Conservation (phyloP, 345 rosid genomes). For the Excoecaria agallocha region DNA sequence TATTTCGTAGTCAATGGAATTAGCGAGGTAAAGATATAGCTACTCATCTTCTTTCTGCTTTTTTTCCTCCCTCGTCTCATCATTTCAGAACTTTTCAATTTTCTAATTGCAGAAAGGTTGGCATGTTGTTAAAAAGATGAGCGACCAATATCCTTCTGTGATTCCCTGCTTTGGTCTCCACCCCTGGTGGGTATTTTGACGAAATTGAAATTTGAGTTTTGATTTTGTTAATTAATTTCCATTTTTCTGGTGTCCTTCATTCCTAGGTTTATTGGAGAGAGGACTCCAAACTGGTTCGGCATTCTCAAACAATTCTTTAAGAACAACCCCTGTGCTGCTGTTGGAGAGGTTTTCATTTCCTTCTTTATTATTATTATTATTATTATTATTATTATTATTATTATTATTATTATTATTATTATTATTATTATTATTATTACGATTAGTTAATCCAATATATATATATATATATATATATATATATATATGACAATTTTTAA, state of each 20-base stretch:
- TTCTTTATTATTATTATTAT: not conserved
- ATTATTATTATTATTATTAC: no score
- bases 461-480: no score
- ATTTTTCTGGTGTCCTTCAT: not conserved
- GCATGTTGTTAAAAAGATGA: slow-evolving; percentile 75
- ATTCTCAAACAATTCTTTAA: slow-evolving; percentile 62
- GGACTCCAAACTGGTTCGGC: slow-evolving; percentile 74
- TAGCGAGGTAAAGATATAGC: slow-evolving; percentile 41
- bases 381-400: no score
- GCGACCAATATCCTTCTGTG: slow-evolving; percentile 54
- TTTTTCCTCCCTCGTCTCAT: not conserved
- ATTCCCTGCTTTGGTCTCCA: slow-evolving; percentile 93
- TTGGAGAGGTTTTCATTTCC: slow-evolving; percentile 63
- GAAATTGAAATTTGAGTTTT: not conserved
- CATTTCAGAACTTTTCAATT: not conserved
- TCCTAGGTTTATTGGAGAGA: slow-evolving; percentile 58
- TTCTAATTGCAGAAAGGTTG: slow-evolving; percentile 59
- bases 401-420: no score
- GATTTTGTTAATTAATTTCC: not conserved
- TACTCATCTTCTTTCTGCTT: not conserved
- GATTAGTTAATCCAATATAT: no score
- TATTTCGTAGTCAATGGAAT: slow-evolving; percentile 81
- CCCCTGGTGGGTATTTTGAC: slow-evolving; percentile 55
- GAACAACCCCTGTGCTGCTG: slow-evolving; percentile 75
- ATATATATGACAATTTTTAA: no score